These are phyloP conservation scores for Chlamydomonas incerta DNA, from an alignment of 139 green algal species.

Conservation along the genomic window DNA sequence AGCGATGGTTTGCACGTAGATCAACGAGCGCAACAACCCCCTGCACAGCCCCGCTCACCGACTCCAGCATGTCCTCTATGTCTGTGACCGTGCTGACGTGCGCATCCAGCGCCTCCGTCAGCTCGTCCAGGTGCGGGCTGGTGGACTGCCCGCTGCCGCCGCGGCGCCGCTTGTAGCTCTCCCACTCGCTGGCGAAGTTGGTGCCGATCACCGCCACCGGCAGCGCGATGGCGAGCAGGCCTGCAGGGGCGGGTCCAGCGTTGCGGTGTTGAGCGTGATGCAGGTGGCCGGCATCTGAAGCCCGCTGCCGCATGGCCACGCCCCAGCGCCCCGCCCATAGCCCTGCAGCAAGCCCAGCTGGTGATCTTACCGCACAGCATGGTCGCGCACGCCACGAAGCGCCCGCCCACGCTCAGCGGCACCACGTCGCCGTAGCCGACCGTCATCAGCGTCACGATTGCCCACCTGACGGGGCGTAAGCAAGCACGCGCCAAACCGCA, in stretches of 20 bases:
- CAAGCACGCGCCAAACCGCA: too few relatives aligned
- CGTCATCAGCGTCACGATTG: constrained; percentile 61
- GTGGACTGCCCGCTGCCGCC: too few relatives aligned
- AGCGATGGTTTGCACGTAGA: background rate
- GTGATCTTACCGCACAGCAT: constrained; percentile 54
- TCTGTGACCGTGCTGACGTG: background rate
- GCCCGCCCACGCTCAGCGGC: constrained; percentile 43
- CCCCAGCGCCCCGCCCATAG: too few relatives aligned
- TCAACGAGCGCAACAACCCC: background rate
- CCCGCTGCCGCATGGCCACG: too few relatives aligned
- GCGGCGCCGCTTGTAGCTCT: background rate
- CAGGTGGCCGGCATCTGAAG: too few relatives aligned
- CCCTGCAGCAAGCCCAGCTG: too few relatives aligned
- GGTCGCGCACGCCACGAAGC: constrained; percentile 35
- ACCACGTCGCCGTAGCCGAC: constrained; percentile 60
- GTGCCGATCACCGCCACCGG: constrained; percentile 56
- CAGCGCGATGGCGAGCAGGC: constrained; percentile 51
- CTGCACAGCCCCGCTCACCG: background rate
- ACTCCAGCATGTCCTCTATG: constrained; percentile 3
- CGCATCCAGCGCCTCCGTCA: background rate
- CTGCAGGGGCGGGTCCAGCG: background rate
- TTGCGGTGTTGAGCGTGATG: too few relatives aligned
- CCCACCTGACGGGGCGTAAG: constrained; percentile 47
- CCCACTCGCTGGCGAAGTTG: constrained; percentile 54
- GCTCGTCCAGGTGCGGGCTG: background rate